Evolutionary conservation across 805 yeast genomes (phyloP).

Genomic region (Maudiozyma saulgeensis): DNA sequence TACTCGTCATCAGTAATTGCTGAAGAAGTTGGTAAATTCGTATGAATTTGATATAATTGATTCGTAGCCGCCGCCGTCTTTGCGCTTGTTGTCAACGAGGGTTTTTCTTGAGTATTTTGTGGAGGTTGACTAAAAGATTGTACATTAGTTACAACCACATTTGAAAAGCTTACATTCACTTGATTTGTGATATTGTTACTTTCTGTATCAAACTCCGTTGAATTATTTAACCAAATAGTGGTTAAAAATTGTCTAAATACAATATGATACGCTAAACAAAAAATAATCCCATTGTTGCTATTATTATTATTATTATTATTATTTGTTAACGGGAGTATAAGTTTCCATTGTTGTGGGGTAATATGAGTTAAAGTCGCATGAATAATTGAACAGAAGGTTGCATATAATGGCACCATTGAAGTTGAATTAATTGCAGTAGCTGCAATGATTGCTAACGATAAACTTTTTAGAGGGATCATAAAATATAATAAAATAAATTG

Average conservation of each 20-base stretch:
- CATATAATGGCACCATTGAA: conserved; percentile 19
- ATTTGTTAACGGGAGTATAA: not conserved
- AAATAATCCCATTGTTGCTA: not conserved
- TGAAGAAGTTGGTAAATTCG: conserved; percentile 6
- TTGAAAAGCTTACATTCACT: not conserved
- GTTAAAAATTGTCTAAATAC: conserved; percentile 17
- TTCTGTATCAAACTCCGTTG: conserved; percentile 4
- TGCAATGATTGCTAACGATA: conserved; percentile 24
- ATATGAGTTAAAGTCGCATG: conserved; percentile 18
- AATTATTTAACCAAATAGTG: not conserved
- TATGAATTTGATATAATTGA: conserved; percentile 18
- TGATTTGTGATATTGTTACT: not conserved
- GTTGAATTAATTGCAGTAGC: conserved; percentile 29
- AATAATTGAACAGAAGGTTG: conserved; percentile 22
- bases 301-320: no score
- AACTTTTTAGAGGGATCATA: conserved; percentile 18
- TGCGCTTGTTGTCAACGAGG: not conserved
- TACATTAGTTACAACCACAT: not conserved
- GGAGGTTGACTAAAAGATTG: not conserved
- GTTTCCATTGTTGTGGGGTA: not conserved
- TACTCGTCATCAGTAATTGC: no score
- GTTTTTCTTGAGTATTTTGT: not conserved
- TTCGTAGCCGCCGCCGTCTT: conserved; percentile 6
- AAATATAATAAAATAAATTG: conserved; percentile 8
- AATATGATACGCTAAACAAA: conserved; percentile 24